Base-by-base conservation (phyloP, 805 yeast genomes). In the Wickerhamomyces queroliae region DNA sequence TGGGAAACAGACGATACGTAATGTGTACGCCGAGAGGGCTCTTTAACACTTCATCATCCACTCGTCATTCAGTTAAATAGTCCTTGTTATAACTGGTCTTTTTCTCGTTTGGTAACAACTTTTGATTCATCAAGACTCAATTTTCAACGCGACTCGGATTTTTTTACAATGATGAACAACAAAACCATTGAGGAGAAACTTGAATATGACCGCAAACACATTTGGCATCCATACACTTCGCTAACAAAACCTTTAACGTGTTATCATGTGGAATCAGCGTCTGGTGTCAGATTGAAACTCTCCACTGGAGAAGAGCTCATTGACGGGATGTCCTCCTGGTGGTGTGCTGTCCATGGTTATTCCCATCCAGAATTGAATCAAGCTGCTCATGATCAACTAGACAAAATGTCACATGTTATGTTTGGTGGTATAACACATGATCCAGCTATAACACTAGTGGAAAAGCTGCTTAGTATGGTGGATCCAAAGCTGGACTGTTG, bases 151-250 rank as follows among this genome's bases (percentile, higher is more conserved):
- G n/a, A n/a, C n/a, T n/a, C n/a, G n/a, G n/a, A n/a, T n/a, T n/a
- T n/a, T 28, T 11, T 11, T 11, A n/a, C 15, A 28, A 15, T 28
- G 15, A 11, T 5, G 17, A 5, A 4, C 15, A 16, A 11, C 19
- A 22, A 12, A 6, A 4, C 18, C 10, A 4, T 32, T 21, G 35
- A 39, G 20, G 39, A 40, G 10, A 17, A 40, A 7, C 39, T 53
- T 9, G 40, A 43, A 16, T 56, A 43, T 38, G 63, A 58, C 33
- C 44, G 35, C 28, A 37, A 47, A 24, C 59, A 57, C 38, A 38
- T 58, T 26, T 58, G 63, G 62, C 63, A 58, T 44, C 63, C 61
- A 7, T 57, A 57, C 39, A 53, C 63, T 2, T 57, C 63, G 1
- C 40, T 58, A 41, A 33, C 35, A 2, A 37, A 47, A 7, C 61